Evolutionary conservation across 2,329 filamentous ascomycete genomes (phyloP).

Genomic region (Akanthomyces uredinophilus): DNA sequence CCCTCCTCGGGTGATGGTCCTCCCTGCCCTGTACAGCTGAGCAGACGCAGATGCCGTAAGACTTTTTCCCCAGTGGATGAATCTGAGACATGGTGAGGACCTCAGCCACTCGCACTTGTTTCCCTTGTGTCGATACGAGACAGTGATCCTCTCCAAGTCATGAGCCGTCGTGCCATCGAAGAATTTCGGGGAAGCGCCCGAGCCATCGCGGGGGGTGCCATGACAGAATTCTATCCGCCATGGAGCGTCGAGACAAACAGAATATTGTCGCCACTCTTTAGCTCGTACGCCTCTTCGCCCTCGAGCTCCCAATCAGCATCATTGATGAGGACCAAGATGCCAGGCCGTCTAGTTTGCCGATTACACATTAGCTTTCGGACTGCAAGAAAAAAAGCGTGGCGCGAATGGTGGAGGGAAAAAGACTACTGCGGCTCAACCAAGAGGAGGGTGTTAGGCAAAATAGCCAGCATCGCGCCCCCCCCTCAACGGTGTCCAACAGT

Average conservation of each 20-base stretch:
- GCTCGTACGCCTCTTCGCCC: conserved; percentile 83
- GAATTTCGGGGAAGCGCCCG: background rate
- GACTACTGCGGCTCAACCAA: background rate
- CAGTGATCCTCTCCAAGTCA: background rate
- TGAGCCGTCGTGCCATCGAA: background rate
- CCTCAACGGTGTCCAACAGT: background rate
- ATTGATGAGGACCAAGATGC: conserved; percentile 94
- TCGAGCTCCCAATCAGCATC: conserved; percentile 98
- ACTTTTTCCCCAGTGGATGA: background rate
- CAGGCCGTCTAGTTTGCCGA: conserved; percentile 64
- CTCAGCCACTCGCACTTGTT: background rate
- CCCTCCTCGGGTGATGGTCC: background rate
- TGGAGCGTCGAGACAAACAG: conserved; percentile 96
- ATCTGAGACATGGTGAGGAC: conserved; percentile 12
- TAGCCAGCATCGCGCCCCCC: background rate
- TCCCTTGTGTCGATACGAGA: conserved; percentile 4
- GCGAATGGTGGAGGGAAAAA: conserved; percentile 1
- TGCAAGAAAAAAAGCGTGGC: background rate
- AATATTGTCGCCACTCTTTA: conserved; percentile 79
- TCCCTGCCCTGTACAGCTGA: conserved; percentile 10
- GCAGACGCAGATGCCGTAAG: background rate
- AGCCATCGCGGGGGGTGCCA: background rate
- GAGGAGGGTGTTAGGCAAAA: background rate
- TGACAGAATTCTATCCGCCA: conserved; percentile 62
- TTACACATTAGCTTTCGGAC: background rate